Base-by-base conservation (phyloP, 73 alveolate species). In the Uronychia binucleata region DNA sequence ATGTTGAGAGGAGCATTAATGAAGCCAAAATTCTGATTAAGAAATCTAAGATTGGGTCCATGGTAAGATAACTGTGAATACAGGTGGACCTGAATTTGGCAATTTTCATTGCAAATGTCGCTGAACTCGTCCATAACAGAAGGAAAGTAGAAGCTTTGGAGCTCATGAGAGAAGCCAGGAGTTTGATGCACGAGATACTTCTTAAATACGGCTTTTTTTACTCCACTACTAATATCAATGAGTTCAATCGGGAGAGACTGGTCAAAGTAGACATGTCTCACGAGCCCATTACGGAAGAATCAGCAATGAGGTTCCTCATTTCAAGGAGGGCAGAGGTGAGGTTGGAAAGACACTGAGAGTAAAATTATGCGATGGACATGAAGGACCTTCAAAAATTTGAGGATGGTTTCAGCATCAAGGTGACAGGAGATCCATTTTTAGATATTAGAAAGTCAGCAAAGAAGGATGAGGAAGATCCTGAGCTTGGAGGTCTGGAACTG, bases 51-150 rank as follows among this genome's bases (percentile, higher is more conserved):
- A n/a, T n/a, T n/a, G n/a, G n/a, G n/a, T n/a, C n/a, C n/a, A n/a
- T n/a, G n/a, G n/a, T n/a, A n/a, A n/a, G n/a, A n/a, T n/a, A n/a
- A n/a, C n/a, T n/a, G n/a, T n/a, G n/a, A n/a, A n/a, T n/a, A n/a
- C n/a, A n/a, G n/a, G n/a, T n/a, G n/a, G n/a, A n/a, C n/a, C n/a
- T n/a, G n/a, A n/a, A n/a, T n/a, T 85, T 74, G 28, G 86, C 86
- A n/a, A 28, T 26, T 28, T 85, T 85, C 81, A 29, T 85, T 27
- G 91, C 86, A 29, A 85, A 85, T 77, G n/a, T 85, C 1, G 34
- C 82, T 46, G 91, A 85, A 31, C 28, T 85, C 27, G 57, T 77
- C 79, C 77, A 85, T 58, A 85, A 85, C 59, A 85, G 77, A 32
- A 84, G 77, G 30, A 85, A 77, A 81, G 77, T 75, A 57, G 57